phyloP scores from a whole-genome alignment of 2,329 filamentous ascomycete species.

The Fusarium continuum region DNA sequence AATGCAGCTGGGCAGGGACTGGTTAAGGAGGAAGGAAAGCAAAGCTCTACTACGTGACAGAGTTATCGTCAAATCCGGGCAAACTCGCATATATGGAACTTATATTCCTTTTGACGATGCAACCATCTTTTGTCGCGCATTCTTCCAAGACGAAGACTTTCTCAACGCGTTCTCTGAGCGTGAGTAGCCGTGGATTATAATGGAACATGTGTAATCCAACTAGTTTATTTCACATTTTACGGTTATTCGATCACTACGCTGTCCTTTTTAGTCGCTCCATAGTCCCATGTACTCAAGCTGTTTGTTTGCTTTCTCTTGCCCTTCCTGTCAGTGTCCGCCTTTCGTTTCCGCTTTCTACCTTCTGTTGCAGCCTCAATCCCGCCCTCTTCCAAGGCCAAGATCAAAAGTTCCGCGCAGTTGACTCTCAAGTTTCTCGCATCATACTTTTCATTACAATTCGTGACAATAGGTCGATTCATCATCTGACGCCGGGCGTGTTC shows the following conservation, averaged over 20 bases:
- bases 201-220: too few species aligned
- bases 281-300: not conserved
- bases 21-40: not conserved
- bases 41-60: not conserved
- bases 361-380: not conserved
- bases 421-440: not conserved
- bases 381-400: not conserved
- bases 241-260: not conserved
- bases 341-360: not conserved
- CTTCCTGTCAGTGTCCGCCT: not conserved
- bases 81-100: not conserved
- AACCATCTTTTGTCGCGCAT: not conserved
- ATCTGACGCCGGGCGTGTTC: not conserved
- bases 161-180: not conserved
- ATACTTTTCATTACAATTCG: not conserved
- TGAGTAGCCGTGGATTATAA: too few species aligned
- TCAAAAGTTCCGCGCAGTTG: not conserved
- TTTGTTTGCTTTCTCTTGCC: not conserved
- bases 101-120: not conserved
- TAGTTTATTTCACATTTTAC: too few species aligned
- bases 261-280: not conserved
- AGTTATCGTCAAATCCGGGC: not conserved
- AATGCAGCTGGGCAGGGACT: not conserved
- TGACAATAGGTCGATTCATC: not conserved
- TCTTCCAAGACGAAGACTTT: not conserved